Percentiles rank a stretch among this genome's conserved stretches.
phyloP scores from a whole-genome alignment of 2,329 filamentous ascomycete genomes.

The Colletotrichum noveboracense region DNA sequence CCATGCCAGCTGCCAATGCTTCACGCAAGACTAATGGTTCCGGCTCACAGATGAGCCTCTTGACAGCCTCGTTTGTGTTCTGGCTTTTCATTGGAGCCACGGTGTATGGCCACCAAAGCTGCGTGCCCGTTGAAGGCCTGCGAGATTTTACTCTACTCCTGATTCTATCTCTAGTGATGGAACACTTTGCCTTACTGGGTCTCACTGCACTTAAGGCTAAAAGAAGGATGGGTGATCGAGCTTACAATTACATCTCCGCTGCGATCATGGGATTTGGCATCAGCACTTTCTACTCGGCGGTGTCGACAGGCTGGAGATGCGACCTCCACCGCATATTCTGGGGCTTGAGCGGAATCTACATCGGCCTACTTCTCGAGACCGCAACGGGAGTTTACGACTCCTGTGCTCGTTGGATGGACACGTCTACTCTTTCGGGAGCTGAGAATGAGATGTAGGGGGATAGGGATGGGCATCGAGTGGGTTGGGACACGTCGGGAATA shows the following conservation, averaged over 20 bases:
- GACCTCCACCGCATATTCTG: background rate
- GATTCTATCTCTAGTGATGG: too few species aligned
- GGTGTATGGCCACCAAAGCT: too few species aligned
- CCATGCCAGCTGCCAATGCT: too few species aligned
- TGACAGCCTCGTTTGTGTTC: too few species aligned
- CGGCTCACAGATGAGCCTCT: too few species aligned
- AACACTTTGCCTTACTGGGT: too few species aligned
- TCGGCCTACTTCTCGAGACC: background rate
- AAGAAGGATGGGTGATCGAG: too few species aligned
- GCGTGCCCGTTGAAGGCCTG: too few species aligned
- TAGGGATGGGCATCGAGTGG: fast-evolving
- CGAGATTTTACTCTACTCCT: too few species aligned
- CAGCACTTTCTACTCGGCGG: background rate
- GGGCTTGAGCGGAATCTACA: background rate
- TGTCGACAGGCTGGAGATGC: fast-evolving
- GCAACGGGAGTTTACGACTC: background rate
- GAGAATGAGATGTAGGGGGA: background rate
- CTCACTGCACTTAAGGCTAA: too few species aligned
- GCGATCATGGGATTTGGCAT: background rate
- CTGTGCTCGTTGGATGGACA: background rate
- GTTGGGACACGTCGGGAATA: background rate
- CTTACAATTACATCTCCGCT: background rate
- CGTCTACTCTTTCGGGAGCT: background rate
- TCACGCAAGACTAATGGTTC: too few species aligned
- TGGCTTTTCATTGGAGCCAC: too few species aligned